These are phyloP conservation scores for Cavenderia fasciculata DNA, from an alignment of 78 protist genomes.

Conservation along the genomic window DNA sequence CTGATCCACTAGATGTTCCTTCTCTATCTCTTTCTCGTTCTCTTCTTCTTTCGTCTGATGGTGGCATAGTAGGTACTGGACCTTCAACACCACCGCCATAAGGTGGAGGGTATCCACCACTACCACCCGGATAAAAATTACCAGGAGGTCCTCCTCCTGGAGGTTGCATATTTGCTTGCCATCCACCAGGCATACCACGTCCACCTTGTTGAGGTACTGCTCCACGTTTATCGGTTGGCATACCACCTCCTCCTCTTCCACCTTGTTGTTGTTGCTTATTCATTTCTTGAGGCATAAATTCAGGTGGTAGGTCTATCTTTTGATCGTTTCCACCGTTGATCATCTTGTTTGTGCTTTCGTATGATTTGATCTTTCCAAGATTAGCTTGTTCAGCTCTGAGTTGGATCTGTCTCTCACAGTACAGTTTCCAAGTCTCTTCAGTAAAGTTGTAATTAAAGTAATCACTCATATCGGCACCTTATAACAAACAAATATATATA, in stretches of 20 bases:
- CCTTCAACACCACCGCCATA: background rate
- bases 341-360: constrained; percentile 19
- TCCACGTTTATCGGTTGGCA: background rate
- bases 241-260: background rate
- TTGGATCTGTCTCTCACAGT: constrained; percentile 82
- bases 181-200: background rate
- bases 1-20: background rate
- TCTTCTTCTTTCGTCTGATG: constrained; percentile 22
- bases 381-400: constrained; percentile 45
- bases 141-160: background rate
- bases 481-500: background rate
- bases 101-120: background rate
- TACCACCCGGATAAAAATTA: background rate
- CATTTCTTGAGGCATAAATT: background rate
- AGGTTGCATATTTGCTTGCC: no score
- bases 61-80: background rate
- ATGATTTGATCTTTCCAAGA: constrained; percentile 70
- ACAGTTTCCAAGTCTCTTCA: constrained; percentile 91
- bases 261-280: background rate
- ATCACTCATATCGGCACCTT: constrained; percentile 90
- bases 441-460: constrained; percentile 93
- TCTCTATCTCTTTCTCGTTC: constrained; percentile 35
- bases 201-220: background rate
- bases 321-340: constrained; percentile 1
- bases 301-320: constrained; percentile 67